Conservation (phyloP, 2,329 filamentous ascomycete genomes). For the Mycocentrospora acerina region DNA sequence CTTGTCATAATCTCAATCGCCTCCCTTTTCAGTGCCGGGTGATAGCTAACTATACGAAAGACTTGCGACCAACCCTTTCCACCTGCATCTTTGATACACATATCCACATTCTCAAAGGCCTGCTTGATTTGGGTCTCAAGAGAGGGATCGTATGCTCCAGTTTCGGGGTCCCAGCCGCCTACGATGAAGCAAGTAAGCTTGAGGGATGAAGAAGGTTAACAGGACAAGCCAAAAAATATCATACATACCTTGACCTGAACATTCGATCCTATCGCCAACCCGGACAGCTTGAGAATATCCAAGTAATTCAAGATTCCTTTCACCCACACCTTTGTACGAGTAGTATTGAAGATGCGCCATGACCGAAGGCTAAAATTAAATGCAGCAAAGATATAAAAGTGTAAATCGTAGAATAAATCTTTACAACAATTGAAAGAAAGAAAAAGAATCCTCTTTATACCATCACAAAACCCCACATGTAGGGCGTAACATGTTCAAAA, state of each 20-base stretch:
- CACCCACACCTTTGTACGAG: slow-evolving; percentile 44
- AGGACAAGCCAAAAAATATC: too few species aligned
- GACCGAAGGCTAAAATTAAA: too few species aligned
- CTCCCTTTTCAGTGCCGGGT: slow-evolving; percentile 19
- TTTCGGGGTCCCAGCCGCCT: slow-evolving; percentile 41
- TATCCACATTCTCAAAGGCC: slow-evolving; percentile 60
- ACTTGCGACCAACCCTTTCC: slow-evolving; percentile 60
- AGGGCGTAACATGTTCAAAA: too few species aligned
- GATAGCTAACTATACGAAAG: slow-evolving; percentile 32
- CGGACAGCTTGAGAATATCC: slow-evolving; percentile 40
- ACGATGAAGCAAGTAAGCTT: background rate
- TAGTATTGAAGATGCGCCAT: slow-evolving; percentile 37
- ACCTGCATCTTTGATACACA: slow-evolving; percentile 53
- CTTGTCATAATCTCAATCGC: slow-evolving; percentile 17
- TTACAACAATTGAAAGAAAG: too few species aligned
- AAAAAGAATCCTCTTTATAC: too few species aligned
- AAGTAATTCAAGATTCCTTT: slow-evolving; percentile 36
- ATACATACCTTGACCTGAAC: slow-evolving; percentile 42
- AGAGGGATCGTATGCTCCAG: slow-evolving; percentile 15
- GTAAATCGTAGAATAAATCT: too few species aligned
- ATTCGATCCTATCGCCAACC: slow-evolving; percentile 38
- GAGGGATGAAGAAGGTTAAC: too few species aligned
- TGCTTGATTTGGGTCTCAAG: slow-evolving; percentile 37
- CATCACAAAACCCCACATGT: too few species aligned
- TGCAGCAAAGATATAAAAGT: too few species aligned